Percentiles rank a stretch among this genome's conserved stretches.
phyloP scores from a whole-genome alignment of 495 filamentous ascomycete genomes.

The Hypoxylon cercidicola region DNA sequence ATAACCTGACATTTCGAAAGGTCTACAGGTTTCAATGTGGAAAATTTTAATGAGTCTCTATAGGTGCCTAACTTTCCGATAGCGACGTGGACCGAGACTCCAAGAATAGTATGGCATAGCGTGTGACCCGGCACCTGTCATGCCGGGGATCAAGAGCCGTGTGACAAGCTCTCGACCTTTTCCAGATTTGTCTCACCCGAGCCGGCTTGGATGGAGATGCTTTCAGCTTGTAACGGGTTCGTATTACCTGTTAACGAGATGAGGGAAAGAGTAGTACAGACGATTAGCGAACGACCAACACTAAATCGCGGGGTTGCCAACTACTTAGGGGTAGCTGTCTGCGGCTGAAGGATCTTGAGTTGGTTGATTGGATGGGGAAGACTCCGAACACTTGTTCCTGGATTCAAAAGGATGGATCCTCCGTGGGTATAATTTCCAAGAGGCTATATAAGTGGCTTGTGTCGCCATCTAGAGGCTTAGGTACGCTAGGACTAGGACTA shows the following conservation, averaged over 20 bases:
- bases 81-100: background rate
- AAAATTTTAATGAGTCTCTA: no score
- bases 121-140: background rate
- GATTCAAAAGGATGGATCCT: constrained; percentile 15
- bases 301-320: constrained; percentile 30
- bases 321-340: constrained; percentile 15
- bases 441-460: background rate
- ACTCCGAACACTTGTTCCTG: constrained; percentile 29
- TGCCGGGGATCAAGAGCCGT: background rate
- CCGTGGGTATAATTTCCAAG: background rate
- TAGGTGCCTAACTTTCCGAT: background rate
- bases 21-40: no score
- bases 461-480: constrained; percentile 3
- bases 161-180: background rate
- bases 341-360: constrained; percentile 23
- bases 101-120: background rate
- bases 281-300: constrained; percentile 32
- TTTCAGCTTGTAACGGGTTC: constrained; percentile 15
- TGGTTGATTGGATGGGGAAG: constrained; percentile 25
- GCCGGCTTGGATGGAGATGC: background rate
- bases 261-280: constrained; percentile 1
- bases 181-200: background rate
- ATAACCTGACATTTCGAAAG: background rate
- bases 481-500: background rate
- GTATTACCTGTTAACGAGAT: constrained; percentile 18